Base-by-base conservation (phyloP, 2,329 filamentous ascomycete genomes). In the Clonostachys solani region DNA sequence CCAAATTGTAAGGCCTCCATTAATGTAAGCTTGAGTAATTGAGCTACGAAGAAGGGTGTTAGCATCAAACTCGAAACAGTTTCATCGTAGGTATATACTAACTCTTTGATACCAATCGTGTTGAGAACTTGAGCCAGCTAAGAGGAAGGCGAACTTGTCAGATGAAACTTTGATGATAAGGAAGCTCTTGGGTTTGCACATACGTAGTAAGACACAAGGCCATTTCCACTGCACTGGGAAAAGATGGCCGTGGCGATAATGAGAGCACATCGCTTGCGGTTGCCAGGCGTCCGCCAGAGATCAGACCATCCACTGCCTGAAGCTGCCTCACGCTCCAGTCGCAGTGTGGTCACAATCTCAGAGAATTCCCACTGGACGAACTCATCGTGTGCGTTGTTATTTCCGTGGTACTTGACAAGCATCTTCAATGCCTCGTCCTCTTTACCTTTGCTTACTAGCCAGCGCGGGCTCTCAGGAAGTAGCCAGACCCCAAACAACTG, bases 391-490 rank as follows among this genome's bases (percentile, higher is more conserved):
- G 46, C 42, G 41, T 55, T 36, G 18, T 41, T 38, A 40, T 52
- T 50, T 13, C 43, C 54, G 35, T 56, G 54, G 40, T 56, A 56
- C 50, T 54, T 49, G 6, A 45, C 33, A 6, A 51, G 41, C n/a
- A 49, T 40, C n/a, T 29, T 13, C 5, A 29, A 16, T 12, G 49
- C 49, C 37, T 51, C 43, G 12, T 51, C 47, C 12, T 18, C 9
- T 9, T 37, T 43, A 19, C 43, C 44, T 19, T 47, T 43, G 19
- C 33, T 40, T 34, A 43, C 33, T 16, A 77, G 65, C 72, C 73
- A 77, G 12, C 72, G 66, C 6, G 74, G 74, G 3, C 65, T 71
- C 54, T 78, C 73, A 5, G 72, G 72, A 3, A 55, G 51, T 17
- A 56, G 56, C 46, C 46, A 38, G 13, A 44, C 18, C 33, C 23